Percentiles rank a stretch among this genome's conserved stretches.
phyloP scores from a whole-genome alignment of 495 filamentous ascomycete species.

The Aspergillus kassunensis region DNA sequence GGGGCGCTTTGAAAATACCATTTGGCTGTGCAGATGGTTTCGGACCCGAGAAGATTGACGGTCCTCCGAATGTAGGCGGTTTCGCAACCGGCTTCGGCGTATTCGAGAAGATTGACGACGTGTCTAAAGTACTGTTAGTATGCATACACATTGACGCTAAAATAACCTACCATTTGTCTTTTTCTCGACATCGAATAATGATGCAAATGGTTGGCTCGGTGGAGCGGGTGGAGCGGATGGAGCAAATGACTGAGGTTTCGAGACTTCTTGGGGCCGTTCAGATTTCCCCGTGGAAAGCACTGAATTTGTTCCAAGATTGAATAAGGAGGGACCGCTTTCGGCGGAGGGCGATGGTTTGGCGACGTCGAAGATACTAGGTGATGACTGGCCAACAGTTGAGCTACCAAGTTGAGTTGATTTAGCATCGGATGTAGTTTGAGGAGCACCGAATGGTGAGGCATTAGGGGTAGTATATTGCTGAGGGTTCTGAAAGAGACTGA shows the following conservation, averaged over 20 bases:
- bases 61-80: not conserved
- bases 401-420: constrained; percentile 2
- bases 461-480: not conserved
- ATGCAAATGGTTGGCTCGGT: too few relatives aligned
- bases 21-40: not conserved
- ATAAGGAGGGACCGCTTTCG: constrained; percentile 1
- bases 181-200: not conserved
- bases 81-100: not conserved
- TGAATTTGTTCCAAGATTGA: constrained; percentile 5
- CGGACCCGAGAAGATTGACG: constrained; percentile 1
- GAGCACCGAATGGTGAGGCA: constrained; percentile 7
- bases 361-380: constrained; percentile 15
- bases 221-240: not conserved
- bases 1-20: not conserved
- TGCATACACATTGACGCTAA: too few relatives aligned
- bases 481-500: not conserved
- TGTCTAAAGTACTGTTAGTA: not conserved
- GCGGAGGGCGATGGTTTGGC: constrained; percentile 8
- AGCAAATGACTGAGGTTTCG: not conserved
- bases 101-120: not conserved
- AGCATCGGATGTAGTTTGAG: not conserved
- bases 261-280: not conserved
- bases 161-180: constrained; percentile 2
- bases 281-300: not conserved
- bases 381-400: constrained; percentile 15